A percentile compares a stretch with the other conserved stretches of the same genome.
phyloP scores from a whole-genome alignment of 2,329 filamentous ascomycete species.

The Camillea tinctor region DNA sequence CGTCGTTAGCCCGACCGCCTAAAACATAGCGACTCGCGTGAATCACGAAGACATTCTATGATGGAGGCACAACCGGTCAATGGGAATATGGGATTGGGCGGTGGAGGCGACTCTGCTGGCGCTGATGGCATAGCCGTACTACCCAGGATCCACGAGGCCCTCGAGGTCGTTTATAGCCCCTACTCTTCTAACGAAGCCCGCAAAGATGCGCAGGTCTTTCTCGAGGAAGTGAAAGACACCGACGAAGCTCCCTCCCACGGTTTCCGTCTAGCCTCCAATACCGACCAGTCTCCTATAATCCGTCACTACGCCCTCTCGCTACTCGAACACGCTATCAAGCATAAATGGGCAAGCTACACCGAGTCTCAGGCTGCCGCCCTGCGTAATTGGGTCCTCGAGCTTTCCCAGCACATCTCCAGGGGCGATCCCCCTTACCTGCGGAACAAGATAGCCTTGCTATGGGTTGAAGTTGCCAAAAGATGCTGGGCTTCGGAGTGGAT shows the following conservation, averaged over 20 bases:
- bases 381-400: constrained; percentile 73
- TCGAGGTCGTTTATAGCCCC: constrained; percentile 83
- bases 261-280: constrained; percentile 76
- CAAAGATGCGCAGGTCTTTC: constrained; percentile 77
- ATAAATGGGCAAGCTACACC: constrained; percentile 75
- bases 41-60: neutral
- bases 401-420: constrained; percentile 68
- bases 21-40: neutral
- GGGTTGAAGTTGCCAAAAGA: constrained; percentile 92
- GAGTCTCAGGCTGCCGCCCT: constrained; percentile 66
- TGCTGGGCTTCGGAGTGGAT: constrained; percentile 92
- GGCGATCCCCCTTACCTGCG: constrained; percentile 79
- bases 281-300: constrained; percentile 73
- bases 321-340: constrained; percentile 84
- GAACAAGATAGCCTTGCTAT: constrained; percentile 92
- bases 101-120: constrained; percentile 32
- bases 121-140: constrained; percentile 48
- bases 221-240: constrained; percentile 81
- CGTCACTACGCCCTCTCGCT: constrained; percentile 93
- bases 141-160: constrained; percentile 74
- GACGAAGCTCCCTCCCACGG: constrained; percentile 81
- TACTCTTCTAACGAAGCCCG: constrained; percentile 78
- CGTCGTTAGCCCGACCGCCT: constrained; percentile 21
- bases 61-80: constrained; percentile 30
- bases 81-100: constrained; percentile 32